A percentile compares a stretch with the other conserved stretches of the same genome.
Evolutionary conservation across 345 rosid species (phyloP).

Genomic region (Lepidium didymum): DNA sequence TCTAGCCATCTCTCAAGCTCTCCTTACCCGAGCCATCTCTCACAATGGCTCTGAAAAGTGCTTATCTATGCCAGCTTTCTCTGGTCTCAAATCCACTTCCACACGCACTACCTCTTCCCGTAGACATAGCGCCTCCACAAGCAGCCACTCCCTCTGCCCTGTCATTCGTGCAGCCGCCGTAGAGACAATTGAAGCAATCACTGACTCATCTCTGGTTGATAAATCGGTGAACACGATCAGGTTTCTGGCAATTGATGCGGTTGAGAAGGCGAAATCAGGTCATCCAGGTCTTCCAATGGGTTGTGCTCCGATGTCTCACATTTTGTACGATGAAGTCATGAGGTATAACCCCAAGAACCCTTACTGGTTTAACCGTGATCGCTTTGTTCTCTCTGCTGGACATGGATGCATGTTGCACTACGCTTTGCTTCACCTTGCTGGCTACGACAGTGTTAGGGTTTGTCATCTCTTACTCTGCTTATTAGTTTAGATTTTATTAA

Average conservation of each 20-base stretch:
- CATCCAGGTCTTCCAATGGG: conserved; percentile 99
- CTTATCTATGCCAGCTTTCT: conserved; percentile 40
- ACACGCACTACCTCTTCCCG: conserved; percentile 7
- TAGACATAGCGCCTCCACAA: conserved; percentile 21
- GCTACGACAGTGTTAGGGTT: conserved; percentile 84
- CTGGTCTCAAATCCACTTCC: conserved; percentile 43
- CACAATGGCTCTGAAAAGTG: conserved; percentile 31
- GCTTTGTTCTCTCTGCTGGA: conserved; percentile 92
- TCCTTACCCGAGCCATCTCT: conserved; percentile 39
- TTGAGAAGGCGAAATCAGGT: conserved; percentile 95
- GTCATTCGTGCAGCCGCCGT: conserved; percentile 43
- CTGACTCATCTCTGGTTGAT: conserved; percentile 66
- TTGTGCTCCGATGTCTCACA: conserved; percentile 89
- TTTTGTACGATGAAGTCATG: conserved; percentile 86
- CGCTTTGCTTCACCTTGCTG: conserved; percentile 94
- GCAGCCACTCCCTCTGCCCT: conserved; percentile 21
- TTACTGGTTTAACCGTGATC: conserved; percentile 95
- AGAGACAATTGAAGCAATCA: conserved; percentile 39
- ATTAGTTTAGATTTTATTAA: background rate
- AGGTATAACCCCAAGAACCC: conserved; percentile 92
- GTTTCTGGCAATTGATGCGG: conserved; percentile 85
- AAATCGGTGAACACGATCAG: conserved; percentile 78
- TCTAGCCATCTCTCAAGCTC: conserved; percentile 46
- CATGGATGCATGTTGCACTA: conserved; percentile 96
- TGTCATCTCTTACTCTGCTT: conserved; percentile 1